Conservation (phyloP, 106 monocot genomes). For the Allium sativum region DNA sequence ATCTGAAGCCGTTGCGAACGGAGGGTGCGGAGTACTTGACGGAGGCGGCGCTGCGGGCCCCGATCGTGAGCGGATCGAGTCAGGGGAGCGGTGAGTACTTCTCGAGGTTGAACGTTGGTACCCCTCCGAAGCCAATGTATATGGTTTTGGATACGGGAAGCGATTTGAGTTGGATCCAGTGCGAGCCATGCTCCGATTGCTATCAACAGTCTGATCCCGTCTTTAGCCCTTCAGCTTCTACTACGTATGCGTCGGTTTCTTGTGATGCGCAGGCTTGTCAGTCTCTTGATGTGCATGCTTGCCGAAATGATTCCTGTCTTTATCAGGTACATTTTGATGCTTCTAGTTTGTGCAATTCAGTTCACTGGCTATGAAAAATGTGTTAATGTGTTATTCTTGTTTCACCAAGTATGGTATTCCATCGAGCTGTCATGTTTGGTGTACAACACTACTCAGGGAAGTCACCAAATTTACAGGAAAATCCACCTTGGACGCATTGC, state of each 20-base stretch:
- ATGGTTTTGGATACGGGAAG: conserved; percentile 71
- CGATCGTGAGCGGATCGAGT: conserved; percentile 46
- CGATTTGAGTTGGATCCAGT: conserved; percentile 62
- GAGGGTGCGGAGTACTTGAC: not conserved
- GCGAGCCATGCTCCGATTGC: conserved; percentile 62
- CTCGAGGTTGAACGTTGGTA: conserved; percentile 41
- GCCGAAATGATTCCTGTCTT: conserved; percentile 53
- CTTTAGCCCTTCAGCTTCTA: conserved; percentile 30
- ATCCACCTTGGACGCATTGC: too few relatives aligned
- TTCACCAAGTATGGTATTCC: too few relatives aligned
- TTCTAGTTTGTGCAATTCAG: too few relatives aligned
- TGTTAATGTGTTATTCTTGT: too few relatives aligned
- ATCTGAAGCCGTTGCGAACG: conserved; percentile 28
- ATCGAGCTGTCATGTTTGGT: too few relatives aligned
- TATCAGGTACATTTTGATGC: conserved; percentile 69
- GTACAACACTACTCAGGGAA: too few relatives aligned
- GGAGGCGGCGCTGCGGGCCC: conserved; percentile 8
- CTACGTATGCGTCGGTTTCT: conserved; percentile 23
- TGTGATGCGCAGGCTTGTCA: conserved; percentile 32
- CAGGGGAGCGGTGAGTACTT: conserved; percentile 85
- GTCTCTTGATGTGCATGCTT: conserved; percentile 49
- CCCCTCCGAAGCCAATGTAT: conserved; percentile 34
- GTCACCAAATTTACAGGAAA: too few relatives aligned
- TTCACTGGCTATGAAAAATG: too few relatives aligned
- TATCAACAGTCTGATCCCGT: conserved; percentile 62